phyloP scores from a whole-genome alignment of 1,284 basidiomycete species.

The Mycena sp. region DNA sequence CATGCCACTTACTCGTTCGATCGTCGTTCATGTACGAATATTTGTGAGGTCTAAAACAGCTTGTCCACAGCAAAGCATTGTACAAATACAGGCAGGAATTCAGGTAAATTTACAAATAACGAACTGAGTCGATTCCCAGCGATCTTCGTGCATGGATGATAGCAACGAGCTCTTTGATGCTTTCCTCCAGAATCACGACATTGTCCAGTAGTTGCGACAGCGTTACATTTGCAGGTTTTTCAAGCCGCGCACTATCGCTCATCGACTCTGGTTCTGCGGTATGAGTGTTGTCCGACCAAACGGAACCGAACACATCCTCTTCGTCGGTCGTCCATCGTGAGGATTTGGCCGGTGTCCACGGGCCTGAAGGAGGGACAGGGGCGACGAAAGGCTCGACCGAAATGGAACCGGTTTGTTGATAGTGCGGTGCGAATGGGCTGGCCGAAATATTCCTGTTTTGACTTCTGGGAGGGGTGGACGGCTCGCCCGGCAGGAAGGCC shows the following conservation, averaged over 20 bases:
- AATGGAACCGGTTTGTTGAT: slow-evolving; percentile 81
- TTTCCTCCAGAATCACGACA: slow-evolving; percentile 94
- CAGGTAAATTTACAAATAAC: slow-evolving; percentile 66
- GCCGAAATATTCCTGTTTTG: slow-evolving; percentile 62
- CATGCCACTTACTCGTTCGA: background rate
- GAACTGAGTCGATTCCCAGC: slow-evolving; percentile 87
- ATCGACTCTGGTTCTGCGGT: slow-evolving; percentile 34
- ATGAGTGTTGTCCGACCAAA: slow-evolving; percentile 61
- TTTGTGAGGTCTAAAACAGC: slow-evolving; percentile 12
- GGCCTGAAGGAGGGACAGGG: slow-evolving; percentile 65
- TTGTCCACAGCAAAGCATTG: slow-evolving; percentile 27
- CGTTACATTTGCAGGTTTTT: slow-evolving; percentile 65
- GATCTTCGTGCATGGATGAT: slow-evolving; percentile 88
- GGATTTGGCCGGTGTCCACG: slow-evolving; percentile 70
- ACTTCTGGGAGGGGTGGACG: slow-evolving; percentile 56
- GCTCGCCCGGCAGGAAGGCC: slow-evolving; percentile 49
- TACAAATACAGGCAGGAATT: slow-evolving; percentile 31
- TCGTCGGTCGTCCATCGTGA: slow-evolving; percentile 66
- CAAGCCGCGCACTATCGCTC: slow-evolving; percentile 46
- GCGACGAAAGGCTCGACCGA: slow-evolving; percentile 79
- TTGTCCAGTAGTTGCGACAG: slow-evolving; percentile 92
- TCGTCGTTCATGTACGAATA: slow-evolving; percentile 26
- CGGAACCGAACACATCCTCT: slow-evolving; percentile 74
- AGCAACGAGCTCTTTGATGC: slow-evolving; percentile 92
- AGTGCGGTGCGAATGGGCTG: slow-evolving; percentile 89